Percentiles rank a stretch among this genome's conserved stretches.
Evolutionary conservation across 1,284 basidiomycete species (phyloP).

Genomic region (Sanguinoderma infundibulare): DNA sequence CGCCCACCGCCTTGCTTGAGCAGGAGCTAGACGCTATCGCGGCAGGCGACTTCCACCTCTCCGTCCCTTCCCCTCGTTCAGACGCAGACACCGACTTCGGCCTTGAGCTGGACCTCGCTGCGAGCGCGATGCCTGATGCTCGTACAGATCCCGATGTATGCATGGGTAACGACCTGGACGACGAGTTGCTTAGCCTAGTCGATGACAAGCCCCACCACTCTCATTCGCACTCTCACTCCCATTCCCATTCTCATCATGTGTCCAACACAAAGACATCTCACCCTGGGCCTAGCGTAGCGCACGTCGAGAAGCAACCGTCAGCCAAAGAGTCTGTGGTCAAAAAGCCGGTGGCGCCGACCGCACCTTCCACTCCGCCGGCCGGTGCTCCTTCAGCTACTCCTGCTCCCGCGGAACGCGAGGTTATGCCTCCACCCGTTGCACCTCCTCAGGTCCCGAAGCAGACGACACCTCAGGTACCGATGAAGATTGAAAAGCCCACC

Average conservation of each 20-base stretch:
- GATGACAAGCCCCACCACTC: slow-evolving; percentile 39
- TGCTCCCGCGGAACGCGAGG: slow-evolving; percentile 43
- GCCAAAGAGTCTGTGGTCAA: slow-evolving; percentile 2
- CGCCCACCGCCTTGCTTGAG: slow-evolving; percentile 40
- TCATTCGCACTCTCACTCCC: slow-evolving; percentile 3
- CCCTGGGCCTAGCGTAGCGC: not conserved
- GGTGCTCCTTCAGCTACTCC: slow-evolving; percentile 2
- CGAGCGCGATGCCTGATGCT: slow-evolving; percentile 26
- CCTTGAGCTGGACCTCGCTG: slow-evolving; percentile 34
- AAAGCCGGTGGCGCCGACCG: not conserved
- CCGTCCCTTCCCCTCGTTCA: slow-evolving; percentile 13
- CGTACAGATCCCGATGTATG: slow-evolving; percentile 43
- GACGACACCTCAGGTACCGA: not conserved
- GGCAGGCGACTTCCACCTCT: not conserved
- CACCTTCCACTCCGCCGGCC: not conserved
- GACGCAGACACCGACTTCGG: slow-evolving; percentile 29
- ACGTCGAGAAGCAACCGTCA: not conserved
- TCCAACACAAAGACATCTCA: not conserved
- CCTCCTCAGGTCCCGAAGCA: slow-evolving; percentile 23
- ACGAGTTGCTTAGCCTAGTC: slow-evolving; percentile 70
- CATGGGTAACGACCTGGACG: slow-evolving; percentile 65
- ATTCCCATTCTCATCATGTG: slow-evolving; percentile 6
- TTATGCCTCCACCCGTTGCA: slow-evolving; percentile 61
- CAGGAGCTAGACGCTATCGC: slow-evolving; percentile 46
- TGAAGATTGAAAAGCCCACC: not conserved